Evolutionary conservation across 257 asterid genomes (phyloP).

Genomic region (Solanum sitiens): DNA sequence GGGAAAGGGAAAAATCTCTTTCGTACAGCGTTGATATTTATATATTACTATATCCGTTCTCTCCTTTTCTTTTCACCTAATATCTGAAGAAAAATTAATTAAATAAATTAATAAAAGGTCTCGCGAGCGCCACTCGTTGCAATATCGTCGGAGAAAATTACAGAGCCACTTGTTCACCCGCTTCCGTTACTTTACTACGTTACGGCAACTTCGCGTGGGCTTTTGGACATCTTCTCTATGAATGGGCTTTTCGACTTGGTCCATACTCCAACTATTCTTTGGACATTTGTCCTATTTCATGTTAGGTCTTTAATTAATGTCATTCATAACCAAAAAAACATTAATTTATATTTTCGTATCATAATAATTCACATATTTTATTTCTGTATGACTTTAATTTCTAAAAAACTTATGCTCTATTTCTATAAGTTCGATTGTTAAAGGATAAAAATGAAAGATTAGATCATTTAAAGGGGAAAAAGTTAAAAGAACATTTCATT

Average conservation of each 20-base stretch:
- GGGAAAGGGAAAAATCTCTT: not conserved
- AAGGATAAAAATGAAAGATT: not conserved
- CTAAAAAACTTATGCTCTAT: not conserved
- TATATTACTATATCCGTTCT: not conserved
- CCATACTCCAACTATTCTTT: not conserved
- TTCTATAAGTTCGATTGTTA: too few relatives aligned
- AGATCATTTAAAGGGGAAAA: fast-evolving
- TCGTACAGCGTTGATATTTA: not conserved
- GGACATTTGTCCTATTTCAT: not conserved
- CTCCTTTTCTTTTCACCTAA: not conserved
- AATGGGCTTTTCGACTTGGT: not conserved
- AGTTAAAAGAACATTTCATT: too few relatives aligned
- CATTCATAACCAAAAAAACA: not conserved
- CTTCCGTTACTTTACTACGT: not conserved
- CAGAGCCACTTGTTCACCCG: constrained; percentile 15
- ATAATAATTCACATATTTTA: not conserved
- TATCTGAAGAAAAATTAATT: not conserved
- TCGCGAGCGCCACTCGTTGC: constrained; percentile 47
- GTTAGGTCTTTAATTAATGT: not conserved
- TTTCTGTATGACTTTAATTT: not conserved
- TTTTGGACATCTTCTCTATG: not conserved
- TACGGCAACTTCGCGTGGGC: not conserved
- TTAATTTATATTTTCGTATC: not conserved
- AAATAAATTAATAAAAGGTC: not conserved
- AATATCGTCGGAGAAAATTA: constrained; percentile 17